Percentiles rank a stretch among this genome's conserved stretches.
Evolutionary conservation across 805 yeast species (phyloP).

Genomic region (Yamadazyma olivae): DNA sequence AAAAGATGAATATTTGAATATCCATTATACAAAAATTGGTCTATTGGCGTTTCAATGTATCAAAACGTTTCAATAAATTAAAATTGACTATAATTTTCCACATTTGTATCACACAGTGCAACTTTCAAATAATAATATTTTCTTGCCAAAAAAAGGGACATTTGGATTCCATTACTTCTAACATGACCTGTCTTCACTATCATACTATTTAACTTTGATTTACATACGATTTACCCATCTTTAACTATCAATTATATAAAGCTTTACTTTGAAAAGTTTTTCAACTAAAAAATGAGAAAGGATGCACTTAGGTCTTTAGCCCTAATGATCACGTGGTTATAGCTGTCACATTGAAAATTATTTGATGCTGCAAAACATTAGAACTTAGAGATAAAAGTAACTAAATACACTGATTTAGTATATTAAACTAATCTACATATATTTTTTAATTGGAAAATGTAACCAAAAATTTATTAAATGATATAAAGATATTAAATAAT

Average conservation of each 20-base stretch:
- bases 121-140: too few relatives aligned
- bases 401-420: constrained; percentile 4
- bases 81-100: too few relatives aligned
- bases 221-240: constrained; percentile 40
- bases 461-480: neutral
- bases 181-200: too few relatives aligned
- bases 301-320: neutral
- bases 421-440: constrained; percentile 11
- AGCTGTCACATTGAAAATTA: constrained; percentile 4
- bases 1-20: too few relatives aligned
- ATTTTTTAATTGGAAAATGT: constrained; percentile 3
- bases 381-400: neutral
- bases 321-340: constrained; percentile 3
- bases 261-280: constrained; percentile 10
- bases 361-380: neutral
- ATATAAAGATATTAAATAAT: constrained; percentile 15
- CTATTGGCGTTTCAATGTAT: too few relatives aligned
- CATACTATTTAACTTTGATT: too few relatives aligned
- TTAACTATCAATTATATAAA: constrained; percentile 12
- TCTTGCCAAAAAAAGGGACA: too few relatives aligned
- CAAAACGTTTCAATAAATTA: too few relatives aligned
- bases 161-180: too few relatives aligned
- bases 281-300: constrained; percentile 2
- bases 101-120: too few relatives aligned
- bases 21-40: too few relatives aligned